These are phyloP conservation scores for Globisporangium carolinianum DNA, from an alignment of 352 stramenopile species.

Conservation along the genomic window DNA sequence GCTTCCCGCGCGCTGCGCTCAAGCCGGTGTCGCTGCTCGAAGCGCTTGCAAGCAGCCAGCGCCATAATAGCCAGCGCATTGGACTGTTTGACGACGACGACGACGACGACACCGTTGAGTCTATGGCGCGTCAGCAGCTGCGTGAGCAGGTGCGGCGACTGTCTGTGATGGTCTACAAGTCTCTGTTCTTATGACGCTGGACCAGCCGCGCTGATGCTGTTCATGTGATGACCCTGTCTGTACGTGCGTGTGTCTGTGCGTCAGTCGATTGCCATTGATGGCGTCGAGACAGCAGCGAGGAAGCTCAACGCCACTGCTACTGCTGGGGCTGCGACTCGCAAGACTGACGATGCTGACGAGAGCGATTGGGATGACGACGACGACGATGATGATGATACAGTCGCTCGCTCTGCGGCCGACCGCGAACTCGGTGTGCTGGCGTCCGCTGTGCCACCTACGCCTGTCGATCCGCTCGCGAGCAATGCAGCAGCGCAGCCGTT, in stretches of 20 bases:
- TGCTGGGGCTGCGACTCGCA: not conserved
- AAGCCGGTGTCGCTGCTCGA: conserved; percentile 34
- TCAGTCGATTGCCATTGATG: no score
- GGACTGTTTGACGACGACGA: conserved; percentile 9
- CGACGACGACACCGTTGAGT: not conserved
- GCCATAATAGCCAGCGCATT: not conserved
- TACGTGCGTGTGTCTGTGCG: no score
- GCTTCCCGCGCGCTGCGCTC: conserved; percentile 19
- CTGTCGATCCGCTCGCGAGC: no score
- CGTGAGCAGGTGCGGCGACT: not conserved
- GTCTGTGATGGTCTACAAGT: no score
- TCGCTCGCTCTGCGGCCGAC: no score
- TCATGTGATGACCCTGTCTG: no score
- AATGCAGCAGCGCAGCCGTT: no score
- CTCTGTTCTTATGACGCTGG: no score
- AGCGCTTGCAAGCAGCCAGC: conserved; percentile 17
- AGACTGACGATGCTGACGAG: not conserved
- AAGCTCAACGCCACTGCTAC: not conserved
- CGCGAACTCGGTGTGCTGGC: no score
- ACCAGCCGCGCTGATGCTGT: no score
- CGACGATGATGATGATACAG: not conserved
- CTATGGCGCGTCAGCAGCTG: not conserved
- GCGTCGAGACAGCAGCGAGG: no score
- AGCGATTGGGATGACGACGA: not conserved
- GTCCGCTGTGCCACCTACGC: no score